A percentile compares a stretch with the other conserved stretches of the same genome.
Conservation (phyloP, 495 filamentous ascomycete genomes). For the Astrothelium macrocarpum region DNA sequence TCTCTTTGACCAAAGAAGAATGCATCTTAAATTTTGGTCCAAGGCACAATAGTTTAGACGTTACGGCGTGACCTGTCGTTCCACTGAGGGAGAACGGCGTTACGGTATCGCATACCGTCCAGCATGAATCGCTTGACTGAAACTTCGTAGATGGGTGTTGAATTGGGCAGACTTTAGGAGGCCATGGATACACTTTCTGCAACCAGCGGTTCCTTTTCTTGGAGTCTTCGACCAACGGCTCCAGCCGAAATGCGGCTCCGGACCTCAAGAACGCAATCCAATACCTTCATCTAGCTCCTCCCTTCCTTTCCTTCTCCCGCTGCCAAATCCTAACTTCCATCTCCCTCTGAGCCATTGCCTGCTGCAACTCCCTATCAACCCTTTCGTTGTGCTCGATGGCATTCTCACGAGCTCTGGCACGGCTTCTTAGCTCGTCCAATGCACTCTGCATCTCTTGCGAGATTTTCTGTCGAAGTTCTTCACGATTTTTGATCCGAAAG, state of each 20-base stretch:
- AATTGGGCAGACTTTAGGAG: too few relatives aligned
- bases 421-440: constrained; percentile 16
- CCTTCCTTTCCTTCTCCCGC: constrained; percentile 24
- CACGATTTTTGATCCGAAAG: constrained; percentile 8
- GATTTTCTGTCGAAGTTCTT: constrained; percentile 13
- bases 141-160: too few relatives aligned
- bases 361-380: constrained; percentile 25
- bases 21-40: too few relatives aligned
- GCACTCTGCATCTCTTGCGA: constrained; percentile 12
- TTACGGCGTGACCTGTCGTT: too few relatives aligned
- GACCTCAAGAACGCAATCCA: not conserved
- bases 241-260: not conserved
- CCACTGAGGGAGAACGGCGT: too few relatives aligned
- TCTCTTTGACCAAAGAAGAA: too few relatives aligned
- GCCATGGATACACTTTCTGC: too few relatives aligned
- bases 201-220: too few relatives aligned
- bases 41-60: too few relatives aligned
- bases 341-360: constrained; percentile 25
- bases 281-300: not conserved
- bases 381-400: constrained; percentile 24
- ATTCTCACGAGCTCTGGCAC: constrained; percentile 14
- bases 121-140: too few relatives aligned
- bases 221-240: too few relatives aligned
- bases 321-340: constrained; percentile 28
- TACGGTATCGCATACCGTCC: too few relatives aligned